Evolutionary conservation across 2,329 filamentous ascomycete genomes (phyloP).

Genomic region (Trichoderma simmonsii): DNA sequence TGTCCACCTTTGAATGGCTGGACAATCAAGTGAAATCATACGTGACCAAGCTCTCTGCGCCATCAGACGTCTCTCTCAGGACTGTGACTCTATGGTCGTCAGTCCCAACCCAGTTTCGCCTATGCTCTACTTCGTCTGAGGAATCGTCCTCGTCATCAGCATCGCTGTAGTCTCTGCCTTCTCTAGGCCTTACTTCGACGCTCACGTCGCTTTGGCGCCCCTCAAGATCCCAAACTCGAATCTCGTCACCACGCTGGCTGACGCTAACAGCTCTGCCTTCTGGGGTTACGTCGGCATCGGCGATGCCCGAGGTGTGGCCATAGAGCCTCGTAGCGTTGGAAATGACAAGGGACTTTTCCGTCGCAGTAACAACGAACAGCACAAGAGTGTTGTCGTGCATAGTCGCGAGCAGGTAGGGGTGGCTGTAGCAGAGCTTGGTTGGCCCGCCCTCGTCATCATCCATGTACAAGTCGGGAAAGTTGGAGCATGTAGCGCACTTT

Average conservation of each 20-base stretch:
- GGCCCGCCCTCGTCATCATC: constrained; percentile 43
- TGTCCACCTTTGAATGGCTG: background rate
- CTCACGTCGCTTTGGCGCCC: constrained; percentile 56
- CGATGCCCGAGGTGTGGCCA: constrained; percentile 89
- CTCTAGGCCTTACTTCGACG: constrained; percentile 49
- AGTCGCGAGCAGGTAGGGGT: constrained; percentile 82
- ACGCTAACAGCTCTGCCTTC: constrained; percentile 89
- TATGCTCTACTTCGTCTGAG: constrained; percentile 41
- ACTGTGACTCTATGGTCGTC: constrained; percentile 92
- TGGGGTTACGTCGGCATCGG: constrained; percentile 77
- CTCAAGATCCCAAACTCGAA: constrained; percentile 87
- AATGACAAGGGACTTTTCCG: constrained; percentile 61
- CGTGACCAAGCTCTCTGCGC: constrained; percentile 71
- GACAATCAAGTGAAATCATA: constrained; percentile 73
- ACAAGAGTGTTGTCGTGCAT: constrained; percentile 86
- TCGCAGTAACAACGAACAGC: constrained; percentile 77
- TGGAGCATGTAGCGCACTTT: constrained; percentile 11
- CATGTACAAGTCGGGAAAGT: constrained; percentile 18
- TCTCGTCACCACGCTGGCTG: constrained; percentile 72
- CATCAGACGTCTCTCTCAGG: constrained; percentile 65
- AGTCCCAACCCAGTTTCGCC: constrained; percentile 72
- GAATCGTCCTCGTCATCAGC: background rate
- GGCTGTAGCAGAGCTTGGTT: constrained; percentile 65
- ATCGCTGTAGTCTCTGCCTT: constrained; percentile 22
- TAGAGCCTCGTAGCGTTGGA: constrained; percentile 74